Evolutionary conservation across 1,139 yeast genomes (phyloP).

Genomic region (Scheffersomyces segobiensis): DNA sequence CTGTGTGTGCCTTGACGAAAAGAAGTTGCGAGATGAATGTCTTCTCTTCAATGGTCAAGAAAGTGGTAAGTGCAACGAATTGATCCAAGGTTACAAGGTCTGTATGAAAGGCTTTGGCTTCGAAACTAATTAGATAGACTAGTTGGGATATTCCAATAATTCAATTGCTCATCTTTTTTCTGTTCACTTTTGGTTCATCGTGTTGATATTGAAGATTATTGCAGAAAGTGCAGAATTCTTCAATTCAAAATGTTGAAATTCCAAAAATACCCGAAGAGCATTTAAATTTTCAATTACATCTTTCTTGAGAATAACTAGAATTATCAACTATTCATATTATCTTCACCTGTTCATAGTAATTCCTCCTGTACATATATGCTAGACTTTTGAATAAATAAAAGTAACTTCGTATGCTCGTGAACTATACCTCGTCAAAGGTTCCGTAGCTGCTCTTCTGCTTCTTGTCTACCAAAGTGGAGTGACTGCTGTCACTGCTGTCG

Average conservation of each 20-base stretch:
- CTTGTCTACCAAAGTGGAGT: not conserved
- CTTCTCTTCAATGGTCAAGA: conserved; percentile 81
- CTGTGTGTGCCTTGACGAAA: conserved; percentile 90
- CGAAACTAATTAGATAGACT: conserved; percentile 24
- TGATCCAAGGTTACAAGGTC: conserved; percentile 68
- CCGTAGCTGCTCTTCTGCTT: conserved; percentile 3
- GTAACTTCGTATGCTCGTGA: not conserved
- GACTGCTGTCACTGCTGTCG: conserved; percentile 3
- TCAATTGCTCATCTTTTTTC: not conserved
- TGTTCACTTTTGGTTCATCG: not conserved
- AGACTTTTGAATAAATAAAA: not conserved
- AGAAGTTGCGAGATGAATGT: conserved; percentile 84
- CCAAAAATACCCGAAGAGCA: no score
- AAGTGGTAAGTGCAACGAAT: conserved; percentile 73
- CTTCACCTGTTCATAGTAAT: conserved; percentile 2
- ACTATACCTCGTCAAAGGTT: conserved; percentile 2
- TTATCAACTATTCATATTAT: not conserved
- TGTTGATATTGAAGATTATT: not conserved
- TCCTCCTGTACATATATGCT: conserved; percentile 1
- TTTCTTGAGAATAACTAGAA: not conserved
- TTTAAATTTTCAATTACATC: not conserved
- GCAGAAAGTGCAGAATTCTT: conserved; percentile 1
- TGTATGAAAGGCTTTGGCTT: conserved; percentile 96
- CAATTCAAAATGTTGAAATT: conserved; percentile 4
- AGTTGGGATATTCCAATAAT: not conserved